phyloP scores from a whole-genome alignment of 345 rosid genomes.

The Hibiscus tridactylites region DNA sequence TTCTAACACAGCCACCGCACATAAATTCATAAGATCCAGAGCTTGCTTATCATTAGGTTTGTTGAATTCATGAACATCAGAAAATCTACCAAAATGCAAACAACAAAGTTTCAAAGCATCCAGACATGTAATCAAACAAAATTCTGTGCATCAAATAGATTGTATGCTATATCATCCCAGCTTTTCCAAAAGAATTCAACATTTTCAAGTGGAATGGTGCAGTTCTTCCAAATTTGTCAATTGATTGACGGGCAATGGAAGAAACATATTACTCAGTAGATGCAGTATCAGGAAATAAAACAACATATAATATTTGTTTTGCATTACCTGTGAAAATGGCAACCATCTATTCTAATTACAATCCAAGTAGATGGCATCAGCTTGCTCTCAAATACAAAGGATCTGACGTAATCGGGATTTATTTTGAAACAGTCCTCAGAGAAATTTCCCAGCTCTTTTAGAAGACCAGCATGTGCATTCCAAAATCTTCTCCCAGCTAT shows the following conservation, averaged over 20 bases:
- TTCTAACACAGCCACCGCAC: slow-evolving; percentile 64
- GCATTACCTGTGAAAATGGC: slow-evolving; percentile 71
- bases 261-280: background rate
- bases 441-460: slow-evolving; percentile 50
- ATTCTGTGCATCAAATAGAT: background rate
- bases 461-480: slow-evolving; percentile 53
- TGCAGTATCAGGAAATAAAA: background rate
- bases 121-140: background rate
- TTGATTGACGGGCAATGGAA: slow-evolving; percentile 6
- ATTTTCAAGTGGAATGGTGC: background rate
- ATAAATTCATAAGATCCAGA: slow-evolving; percentile 82
- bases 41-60: slow-evolving; percentile 90
- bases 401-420: slow-evolving; percentile 52
- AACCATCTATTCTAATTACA: slow-evolving; percentile 85
- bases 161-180: background rate
- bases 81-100: slow-evolving; percentile 54
- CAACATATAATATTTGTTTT: slow-evolving; percentile 23
- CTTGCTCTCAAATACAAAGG: slow-evolving; percentile 64
- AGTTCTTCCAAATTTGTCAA: background rate
- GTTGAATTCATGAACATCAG: slow-evolving; percentile 71
- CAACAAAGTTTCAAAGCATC: slow-evolving; percentile 16
- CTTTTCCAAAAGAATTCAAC: background rate
- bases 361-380: slow-evolving; percentile 76
- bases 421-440: slow-evolving; percentile 44
- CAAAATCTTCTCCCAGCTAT: slow-evolving; percentile 63